Conservation (phyloP, 306 rosid genomes). For the Pterocarpus santalinus region DNA sequence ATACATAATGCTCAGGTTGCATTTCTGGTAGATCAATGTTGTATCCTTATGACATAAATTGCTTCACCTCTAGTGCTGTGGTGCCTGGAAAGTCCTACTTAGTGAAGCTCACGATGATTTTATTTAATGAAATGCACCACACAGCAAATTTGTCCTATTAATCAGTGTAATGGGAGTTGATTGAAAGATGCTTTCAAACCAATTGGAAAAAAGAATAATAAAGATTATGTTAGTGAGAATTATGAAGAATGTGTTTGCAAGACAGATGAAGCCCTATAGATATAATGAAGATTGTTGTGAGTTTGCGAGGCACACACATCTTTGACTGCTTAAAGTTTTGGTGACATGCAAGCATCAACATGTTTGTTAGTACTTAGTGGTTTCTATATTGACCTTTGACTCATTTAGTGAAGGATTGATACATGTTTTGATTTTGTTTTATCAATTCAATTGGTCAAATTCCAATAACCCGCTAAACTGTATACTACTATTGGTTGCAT, state of each 20-base stretch:
- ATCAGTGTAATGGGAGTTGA: background rate
- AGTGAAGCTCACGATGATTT: slow-evolving; percentile 26
- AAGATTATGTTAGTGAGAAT: slow-evolving; percentile 33
- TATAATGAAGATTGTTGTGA: background rate
- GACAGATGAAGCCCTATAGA: background rate
- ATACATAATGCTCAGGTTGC: background rate
- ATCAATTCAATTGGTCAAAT: background rate
- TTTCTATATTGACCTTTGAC: background rate
- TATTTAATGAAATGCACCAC: slow-evolving; percentile 26
- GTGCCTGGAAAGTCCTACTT: slow-evolving; percentile 2
- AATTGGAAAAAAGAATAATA: background rate
- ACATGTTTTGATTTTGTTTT: background rate
- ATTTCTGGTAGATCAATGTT: background rate
- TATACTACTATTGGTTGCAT: slow-evolving; percentile 5
- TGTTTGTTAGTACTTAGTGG: background rate
- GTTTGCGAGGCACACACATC: slow-evolving; percentile 21
- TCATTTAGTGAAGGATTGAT: background rate
- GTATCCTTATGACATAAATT: background rate
- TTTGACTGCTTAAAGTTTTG: slow-evolving; percentile 13
- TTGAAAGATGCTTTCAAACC: slow-evolving; percentile 33
- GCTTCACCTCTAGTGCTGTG: background rate
- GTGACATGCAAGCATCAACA: slow-evolving; percentile 24
- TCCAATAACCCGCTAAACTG: background rate
- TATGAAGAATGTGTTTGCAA: background rate
- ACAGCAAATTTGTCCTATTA: background rate